Evolutionary conservation across 1,284 basidiomycete genomes (phyloP), one percentile per base, ranked within the genome.

Genomic region (Sporisorium sorghi): DNA sequence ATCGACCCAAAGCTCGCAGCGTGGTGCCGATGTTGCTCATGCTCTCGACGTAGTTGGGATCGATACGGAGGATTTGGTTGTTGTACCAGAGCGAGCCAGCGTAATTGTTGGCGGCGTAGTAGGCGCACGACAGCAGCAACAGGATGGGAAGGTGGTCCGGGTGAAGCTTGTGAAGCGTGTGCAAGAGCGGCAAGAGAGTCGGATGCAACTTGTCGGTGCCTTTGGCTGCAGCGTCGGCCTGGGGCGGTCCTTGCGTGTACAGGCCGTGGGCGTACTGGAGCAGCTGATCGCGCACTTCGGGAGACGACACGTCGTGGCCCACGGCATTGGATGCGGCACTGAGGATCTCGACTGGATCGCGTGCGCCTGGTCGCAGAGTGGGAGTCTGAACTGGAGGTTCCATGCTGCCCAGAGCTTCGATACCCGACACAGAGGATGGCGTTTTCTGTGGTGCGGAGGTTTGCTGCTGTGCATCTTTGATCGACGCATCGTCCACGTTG

Each of bases 1-100:
- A 81, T 9, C 81, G 77, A 52, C 86, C 82, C 59, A 86, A 76
- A 7, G 86, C 86, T 21, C 86, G 85, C 52, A 87, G 79, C 7
- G 87, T 87, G 9, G 87, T 88, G 6, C 88, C 88, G 40, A 88
- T 86, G 70, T 89, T 89, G 58, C 85, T 68, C 73, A 84, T 83
- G 48, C 74, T 75, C 70, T 83, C 76, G 51, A 87, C 87, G 64
- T 86, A 87, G 53, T 85, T 81, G 1, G 85, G 84, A 53, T 87
- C 84, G 50, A 82, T 77, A 39, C 62, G 58, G 3, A 85, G 65
- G 55, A 85, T 78, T 26, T 70, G 66, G 37, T 81, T 82, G 66
- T 85, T 85, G 76, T 85, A 85, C 75, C 80, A 85, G n/a, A 83
- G 69, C 35, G 79, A 81, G 50, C 76, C 79, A 21, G 74, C 64